A percentile compares a stretch with the other conserved stretches of the same genome.
Evolutionary conservation across 345 rosid species (phyloP).

Genomic region (Salix brachista): DNA sequence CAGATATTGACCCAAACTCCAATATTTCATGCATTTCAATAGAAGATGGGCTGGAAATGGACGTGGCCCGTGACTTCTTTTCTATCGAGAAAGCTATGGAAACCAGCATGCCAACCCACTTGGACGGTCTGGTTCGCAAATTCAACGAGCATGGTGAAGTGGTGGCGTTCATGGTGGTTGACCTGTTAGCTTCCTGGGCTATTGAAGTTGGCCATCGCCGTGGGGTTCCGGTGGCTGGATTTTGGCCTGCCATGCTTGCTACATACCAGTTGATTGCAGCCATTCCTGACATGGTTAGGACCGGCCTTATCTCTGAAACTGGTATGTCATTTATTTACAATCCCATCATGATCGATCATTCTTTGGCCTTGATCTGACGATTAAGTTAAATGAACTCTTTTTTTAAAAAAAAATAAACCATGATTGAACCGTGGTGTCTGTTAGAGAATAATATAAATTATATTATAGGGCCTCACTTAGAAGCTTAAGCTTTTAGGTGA

Average conservation of each 20-base stretch:
- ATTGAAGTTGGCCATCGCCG: slow-evolving; percentile 49
- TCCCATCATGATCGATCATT: not conserved
- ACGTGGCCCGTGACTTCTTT: slow-evolving; percentile 49
- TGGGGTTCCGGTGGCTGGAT: slow-evolving; percentile 54
- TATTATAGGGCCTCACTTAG: too few relatives aligned
- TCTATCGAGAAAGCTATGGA: slow-evolving; percentile 62
- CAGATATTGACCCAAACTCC: slow-evolving; percentile 10
- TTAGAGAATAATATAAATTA: too few relatives aligned
- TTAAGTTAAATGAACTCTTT: too few relatives aligned
- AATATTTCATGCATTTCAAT: slow-evolving; percentile 35
- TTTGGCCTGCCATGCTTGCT: slow-evolving; percentile 73
- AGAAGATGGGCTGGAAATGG: slow-evolving; percentile 39
- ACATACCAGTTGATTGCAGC: slow-evolving; percentile 51
- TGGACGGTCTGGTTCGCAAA: slow-evolving; percentile 40
- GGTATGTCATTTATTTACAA: slow-evolving; percentile 29
- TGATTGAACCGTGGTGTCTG: too few relatives aligned
- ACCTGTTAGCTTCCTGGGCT: slow-evolving; percentile 68
- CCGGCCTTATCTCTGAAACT: slow-evolving; percentile 44
- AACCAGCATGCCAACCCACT: slow-evolving; percentile 47
- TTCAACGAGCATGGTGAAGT: slow-evolving; percentile 21
- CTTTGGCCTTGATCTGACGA: too few relatives aligned
- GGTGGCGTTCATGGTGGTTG: slow-evolving; percentile 59
- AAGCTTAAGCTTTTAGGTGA: too few relatives aligned
- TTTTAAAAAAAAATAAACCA: too few relatives aligned
- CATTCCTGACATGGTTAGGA: slow-evolving; percentile 55